phyloP scores from a whole-genome alignment of 1,139 yeast species.

The Hyphopichia burtonii region DNA sequence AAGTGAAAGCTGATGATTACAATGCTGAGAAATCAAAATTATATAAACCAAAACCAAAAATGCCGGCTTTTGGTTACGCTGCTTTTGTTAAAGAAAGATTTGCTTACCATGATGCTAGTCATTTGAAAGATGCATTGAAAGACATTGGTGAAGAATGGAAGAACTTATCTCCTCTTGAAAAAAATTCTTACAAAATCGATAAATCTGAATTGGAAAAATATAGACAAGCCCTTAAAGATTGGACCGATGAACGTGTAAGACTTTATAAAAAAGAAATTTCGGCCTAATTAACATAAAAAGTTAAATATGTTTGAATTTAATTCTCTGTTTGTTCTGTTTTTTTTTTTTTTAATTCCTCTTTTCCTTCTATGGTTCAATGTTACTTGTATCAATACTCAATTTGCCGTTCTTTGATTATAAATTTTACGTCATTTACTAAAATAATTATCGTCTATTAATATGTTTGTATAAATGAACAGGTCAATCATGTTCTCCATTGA shows the following conservation, averaged over 20 bases:
- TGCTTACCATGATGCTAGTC: constrained; percentile 20
- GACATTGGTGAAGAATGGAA: constrained; percentile 32
- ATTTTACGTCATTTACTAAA: no score
- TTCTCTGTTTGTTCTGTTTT: neutral
- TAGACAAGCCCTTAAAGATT: constrained; percentile 19
- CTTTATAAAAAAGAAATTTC: constrained; percentile 14
- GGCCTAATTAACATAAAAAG: neutral
- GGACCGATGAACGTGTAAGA: constrained; percentile 28
- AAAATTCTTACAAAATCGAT: constrained; percentile 24
- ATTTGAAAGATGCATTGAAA: constrained; percentile 21
- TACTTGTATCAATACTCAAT: no score
- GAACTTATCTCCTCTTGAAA: constrained; percentile 26
- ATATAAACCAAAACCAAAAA: constrained; percentile 36
- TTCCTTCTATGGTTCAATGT: neutral
- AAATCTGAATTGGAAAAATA: constrained; percentile 18
- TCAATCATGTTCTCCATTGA: neutral
- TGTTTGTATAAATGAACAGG: neutral
- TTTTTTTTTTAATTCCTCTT: neutral
- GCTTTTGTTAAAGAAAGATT: constrained; percentile 23
- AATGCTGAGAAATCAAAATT: constrained; percentile 25
- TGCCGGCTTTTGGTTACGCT: constrained; percentile 31
- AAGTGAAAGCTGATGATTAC: constrained; percentile 23
- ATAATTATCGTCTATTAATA: neutral
- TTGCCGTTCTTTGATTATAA: no score
- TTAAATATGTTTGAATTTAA: neutral